Evolutionary conservation across 23 red algal genomes (phyloP), one percentile per base, ranked within the genome.

Genomic region (Pyropia haitanensis): DNA sequence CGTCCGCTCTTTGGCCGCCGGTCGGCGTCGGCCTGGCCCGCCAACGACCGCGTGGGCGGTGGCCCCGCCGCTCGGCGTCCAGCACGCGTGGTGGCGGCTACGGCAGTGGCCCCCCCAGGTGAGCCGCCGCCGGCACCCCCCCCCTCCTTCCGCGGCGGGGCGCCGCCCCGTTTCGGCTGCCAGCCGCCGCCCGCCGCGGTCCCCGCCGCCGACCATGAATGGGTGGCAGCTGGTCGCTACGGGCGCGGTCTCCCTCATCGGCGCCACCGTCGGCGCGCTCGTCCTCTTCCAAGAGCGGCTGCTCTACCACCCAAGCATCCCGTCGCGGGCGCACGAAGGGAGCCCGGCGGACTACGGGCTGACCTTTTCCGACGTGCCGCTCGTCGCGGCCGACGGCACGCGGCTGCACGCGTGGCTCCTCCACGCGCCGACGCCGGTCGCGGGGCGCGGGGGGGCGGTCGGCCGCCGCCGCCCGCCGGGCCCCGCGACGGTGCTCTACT

Each of bases 331-430:
- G 18, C 83, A 88, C 60, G 91, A 84, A 9, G 72, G 58, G 50
- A 67, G 2, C 15, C 91, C 91, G 23, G 51, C 51, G 9, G 71
- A 88, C 31, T 88, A 77, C 51, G 65, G 68, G 24, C 58, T 96
- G 70, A 23, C 67, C 39, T 96, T 70, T 68, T 59, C 50, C 22
- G 91, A 96, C 75, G 85, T 84, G 3, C 56, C 73, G 44, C 25
- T 96, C 13, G 34, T 73, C 13, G 64, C 91, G 2, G 53, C 30
- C 16, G 91, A 96, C 75, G 51, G 72, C 14, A 75, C 77, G 24
- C 58, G 67, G 50, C 53, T 96, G 54, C 91, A 96, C 62, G 75
- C 58, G 5, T 96, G 91, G 91, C 77, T 96, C 14, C 65, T 96
- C 49, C 53, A 56, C 15, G 76, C 76, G 60, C 27, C 61, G n/a